Base-by-base conservation (phyloP, 2,329 filamentous ascomycete species). In the Cladosporium austrohemisphaericum region DNA sequence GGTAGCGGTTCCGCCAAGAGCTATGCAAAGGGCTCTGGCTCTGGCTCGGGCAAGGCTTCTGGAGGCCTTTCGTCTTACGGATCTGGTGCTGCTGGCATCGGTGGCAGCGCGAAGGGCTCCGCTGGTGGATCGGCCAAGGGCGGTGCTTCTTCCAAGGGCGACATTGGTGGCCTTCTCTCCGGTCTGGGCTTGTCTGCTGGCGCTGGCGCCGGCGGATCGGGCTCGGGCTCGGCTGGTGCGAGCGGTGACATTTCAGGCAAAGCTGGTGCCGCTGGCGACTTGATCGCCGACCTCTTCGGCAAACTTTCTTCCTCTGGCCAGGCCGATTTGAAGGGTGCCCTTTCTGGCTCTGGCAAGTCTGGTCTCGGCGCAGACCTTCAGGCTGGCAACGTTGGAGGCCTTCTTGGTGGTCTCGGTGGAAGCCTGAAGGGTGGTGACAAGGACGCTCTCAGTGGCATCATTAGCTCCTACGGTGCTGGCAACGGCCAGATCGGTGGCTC, bases 371-470 rank as follows among this genome's bases (percentile, higher is more conserved):
- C 36, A n/a, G 18, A 10, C 11, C 6, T 11, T 11, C 6, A 6
- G 6, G 25, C 25, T 26, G 25, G 25, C 53, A 73, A 46, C n/a
- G 55, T 55, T 2, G 41, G 35, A 3, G 25, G 25, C 25, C 11
- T 11, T 26, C 6, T 26, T 26, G 25, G 25, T 26, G 51, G 25
- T 26, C 11, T 11, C 25, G 25, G 6, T 11, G 25, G 25, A 26
- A 18, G 48, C 4, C 52, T 46, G 4, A 28, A 22, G 5, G 14
- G 13, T 7, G 14, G 20, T 14, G 43, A 46, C 43, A 28, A 46
- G 32, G 32, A 14, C 14, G 16, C 32, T 28, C 43, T 46, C 11
- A 18, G 29, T 13, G 43, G 22, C 3, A 32, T 46, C 7, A 18
- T 36, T 11, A 32, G 29, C 16, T 31, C 43, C 14, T 35, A 46